Base-by-base conservation (phyloP, 1,284 basidiomycete species). In the Trichosporon asahii region DNA sequence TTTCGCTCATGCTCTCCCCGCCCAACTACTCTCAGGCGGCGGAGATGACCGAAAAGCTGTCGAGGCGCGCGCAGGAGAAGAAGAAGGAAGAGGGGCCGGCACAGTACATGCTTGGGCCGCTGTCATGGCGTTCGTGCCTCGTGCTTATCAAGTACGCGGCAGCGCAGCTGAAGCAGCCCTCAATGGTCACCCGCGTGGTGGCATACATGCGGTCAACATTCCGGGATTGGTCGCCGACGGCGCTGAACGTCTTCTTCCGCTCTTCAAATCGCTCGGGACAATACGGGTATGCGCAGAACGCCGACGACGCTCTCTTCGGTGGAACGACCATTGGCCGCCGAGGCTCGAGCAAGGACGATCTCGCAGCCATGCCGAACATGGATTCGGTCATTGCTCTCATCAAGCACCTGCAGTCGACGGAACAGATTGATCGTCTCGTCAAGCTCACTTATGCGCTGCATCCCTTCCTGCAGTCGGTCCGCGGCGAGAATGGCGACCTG, bases 1-100 rank as follows among this genome's bases (percentile, higher is more conserved):
- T 79, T 64, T 81, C 80, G 2, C 76, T 84, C 35, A 71, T 83
- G 31, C 79, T 78, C 67, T 76, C 79, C 2, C 82, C 82, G 9
- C 83, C 83, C 1, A 78, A 79, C 37, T 77, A 76, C 12, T 73
- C 77, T 5, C 69, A 60, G 25, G 71, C 71, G 0, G 66, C 66
- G 14, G 67, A 72, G 49, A 64, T 72, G 35, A 53, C 68, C 40
- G 46, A 33, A n/a, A 53, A 60, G 37, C 57, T 64, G 37, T 61
- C 65, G 11, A 65, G 37, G 25, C 57, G 57, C 18, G 14, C 37
- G 5, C 18, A 27, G 9, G 49, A 69, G 8, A 68, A 64, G 2
- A 25, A 11, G 29, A 40, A 46, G 15, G 46, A 60, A 44, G 57
- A 33, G 15, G 71, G 73, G 65, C 68, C 70, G 9, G 69, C 66